Percentiles rank a stretch among this genome's conserved stretches.
These are phyloP conservation scores for Fusarium citri DNA, from an alignment of 2,329 filamentous ascomycete species.

Conservation along the genomic window DNA sequence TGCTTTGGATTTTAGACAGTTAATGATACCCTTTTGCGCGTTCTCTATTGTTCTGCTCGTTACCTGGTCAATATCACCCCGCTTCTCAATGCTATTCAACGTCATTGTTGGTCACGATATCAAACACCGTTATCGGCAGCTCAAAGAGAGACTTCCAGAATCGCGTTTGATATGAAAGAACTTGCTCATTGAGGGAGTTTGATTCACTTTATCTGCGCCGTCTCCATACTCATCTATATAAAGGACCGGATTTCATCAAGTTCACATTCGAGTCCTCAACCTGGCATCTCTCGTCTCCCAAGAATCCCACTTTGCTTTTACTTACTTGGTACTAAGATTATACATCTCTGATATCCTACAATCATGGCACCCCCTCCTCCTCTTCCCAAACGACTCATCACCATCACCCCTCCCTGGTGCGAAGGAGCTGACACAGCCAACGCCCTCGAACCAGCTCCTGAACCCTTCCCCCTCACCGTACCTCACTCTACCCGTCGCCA, in stretches of 20 bases:
- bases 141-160: background rate
- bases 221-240: background rate
- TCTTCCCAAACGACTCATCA: slow-evolving; percentile 29
- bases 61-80: background rate
- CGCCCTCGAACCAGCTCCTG: background rate
- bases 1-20: slow-evolving; percentile 17
- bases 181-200: background rate
- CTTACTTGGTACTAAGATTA: background rate
- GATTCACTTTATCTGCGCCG: background rate
- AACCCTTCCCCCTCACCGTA: slow-evolving; percentile 12
- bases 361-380: slow-evolving; percentile 14
- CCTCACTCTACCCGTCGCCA: slow-evolving; percentile 25
- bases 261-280: background rate
- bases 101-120: background rate
- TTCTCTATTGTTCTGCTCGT: background rate
- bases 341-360: background rate
- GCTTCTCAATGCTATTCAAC: background rate
- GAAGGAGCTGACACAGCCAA: background rate
- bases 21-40: slow-evolving; percentile 41
- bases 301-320: background rate
- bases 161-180: background rate
- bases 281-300: background rate
- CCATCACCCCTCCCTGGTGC: slow-evolving; percentile 28
- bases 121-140: background rate
- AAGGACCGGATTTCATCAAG: background rate